Conservation (phyloP, 805 yeast species). For the Komagataella pastoris region DNA sequence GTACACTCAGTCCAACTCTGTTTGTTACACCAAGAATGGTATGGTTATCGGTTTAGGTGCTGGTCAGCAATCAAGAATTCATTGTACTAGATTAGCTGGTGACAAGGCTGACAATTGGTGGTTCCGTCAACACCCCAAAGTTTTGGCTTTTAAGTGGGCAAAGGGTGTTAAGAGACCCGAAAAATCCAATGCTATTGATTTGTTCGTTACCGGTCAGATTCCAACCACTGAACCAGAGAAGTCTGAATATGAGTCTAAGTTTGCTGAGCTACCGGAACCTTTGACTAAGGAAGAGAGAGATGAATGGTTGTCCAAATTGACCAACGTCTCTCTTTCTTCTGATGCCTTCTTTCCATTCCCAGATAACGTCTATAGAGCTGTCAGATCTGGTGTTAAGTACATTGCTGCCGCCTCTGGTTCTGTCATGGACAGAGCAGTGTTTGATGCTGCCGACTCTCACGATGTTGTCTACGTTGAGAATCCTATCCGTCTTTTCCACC, state of each 20-base stretch:
- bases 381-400: constrained; percentile 88
- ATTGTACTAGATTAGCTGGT: constrained; percentile 98
- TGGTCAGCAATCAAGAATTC: constrained; percentile 98
- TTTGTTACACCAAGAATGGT: constrained; percentile 96
- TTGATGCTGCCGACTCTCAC: constrained; percentile 88
- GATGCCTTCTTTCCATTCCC: constrained; percentile 99
- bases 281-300: constrained; percentile 70
- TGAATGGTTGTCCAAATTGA: constrained; percentile 75
- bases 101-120: constrained; percentile 99
- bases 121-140: constrained; percentile 97
- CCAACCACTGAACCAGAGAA: constrained; percentile 90
- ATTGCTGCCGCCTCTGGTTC: constrained; percentile 97
- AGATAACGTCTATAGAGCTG: constrained; percentile 97
- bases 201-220: constrained; percentile 82
- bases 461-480: constrained; percentile 90
- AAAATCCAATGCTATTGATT: constrained; percentile 94
- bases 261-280: constrained; percentile 72
- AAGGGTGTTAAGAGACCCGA: constrained; percentile 98
- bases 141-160: constrained; percentile 90
- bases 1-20: constrained; percentile 97
- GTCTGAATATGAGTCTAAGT: constrained; percentile 83
- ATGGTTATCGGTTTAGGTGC: constrained; percentile 99
- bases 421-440: constrained; percentile 93
- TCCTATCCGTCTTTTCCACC: constrained; percentile 97
- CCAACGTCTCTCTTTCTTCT: constrained; percentile 82